These are phyloP conservation scores for Aspergillus campestris DNA, from an alignment of 495 filamentous ascomycete genomes.

Conservation along the genomic window DNA sequence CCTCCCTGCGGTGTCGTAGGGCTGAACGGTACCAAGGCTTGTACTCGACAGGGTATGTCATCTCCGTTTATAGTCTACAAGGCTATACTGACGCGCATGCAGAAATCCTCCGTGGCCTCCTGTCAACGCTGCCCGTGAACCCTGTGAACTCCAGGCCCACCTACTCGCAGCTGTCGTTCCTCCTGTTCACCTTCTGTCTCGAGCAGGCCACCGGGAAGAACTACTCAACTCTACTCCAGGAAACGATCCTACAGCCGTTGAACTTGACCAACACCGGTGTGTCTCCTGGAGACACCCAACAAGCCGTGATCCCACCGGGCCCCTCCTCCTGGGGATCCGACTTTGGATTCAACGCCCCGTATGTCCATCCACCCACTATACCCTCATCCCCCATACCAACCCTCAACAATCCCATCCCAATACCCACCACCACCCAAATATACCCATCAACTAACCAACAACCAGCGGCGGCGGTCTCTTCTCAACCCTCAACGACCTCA, in stretches of 20 bases:
- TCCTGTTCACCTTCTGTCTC: constrained; percentile 5
- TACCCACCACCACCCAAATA: too few species aligned
- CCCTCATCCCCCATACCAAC: too few species aligned
- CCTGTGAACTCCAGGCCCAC: constrained; percentile 5
- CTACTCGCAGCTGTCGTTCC: constrained; percentile 9
- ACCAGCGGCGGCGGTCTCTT: constrained; percentile 8
- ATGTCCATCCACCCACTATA: not conserved
- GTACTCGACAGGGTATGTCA: constrained; percentile 5
- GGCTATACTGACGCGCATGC: not conserved
- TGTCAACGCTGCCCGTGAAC: constrained; percentile 5
- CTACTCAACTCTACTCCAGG: constrained; percentile 6
- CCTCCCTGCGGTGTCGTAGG: constrained; percentile 8
- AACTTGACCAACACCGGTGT: constrained; percentile 7
- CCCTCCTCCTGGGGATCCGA: constrained; percentile 6
- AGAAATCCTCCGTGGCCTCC: constrained; percentile 9
- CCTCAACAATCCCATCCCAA: too few species aligned
- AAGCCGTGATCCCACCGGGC: constrained; percentile 6
- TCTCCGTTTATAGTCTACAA: not conserved
- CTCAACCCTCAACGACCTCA: constrained; percentile 7
- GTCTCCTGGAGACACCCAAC: constrained; percentile 4
- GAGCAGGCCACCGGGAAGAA: constrained; percentile 5
- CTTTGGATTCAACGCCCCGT: constrained; percentile 8
- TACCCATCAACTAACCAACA: not conserved
- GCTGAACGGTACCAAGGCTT: not conserved
- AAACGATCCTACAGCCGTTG: constrained; percentile 4